Evolutionary conservation across 2,329 filamentous ascomycete genomes (phyloP), one percentile per base, ranked within the genome.

Genomic region (Scorias spongiosa): DNA sequence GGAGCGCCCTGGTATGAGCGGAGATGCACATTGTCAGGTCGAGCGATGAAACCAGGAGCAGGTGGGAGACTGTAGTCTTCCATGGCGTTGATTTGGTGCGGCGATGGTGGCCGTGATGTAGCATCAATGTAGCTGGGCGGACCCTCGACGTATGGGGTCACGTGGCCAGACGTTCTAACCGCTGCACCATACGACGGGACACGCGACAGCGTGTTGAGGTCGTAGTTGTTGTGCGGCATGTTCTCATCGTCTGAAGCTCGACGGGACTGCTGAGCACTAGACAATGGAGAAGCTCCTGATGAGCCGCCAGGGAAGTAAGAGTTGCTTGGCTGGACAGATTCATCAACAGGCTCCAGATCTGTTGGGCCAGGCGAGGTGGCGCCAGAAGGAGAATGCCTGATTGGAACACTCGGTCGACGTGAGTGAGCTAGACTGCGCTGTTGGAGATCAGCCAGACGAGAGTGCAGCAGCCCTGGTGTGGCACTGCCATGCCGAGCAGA

Each of bases 381-480:
- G 29, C 57, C 57, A 18, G 59, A 61, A 8, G 53, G 53, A 45
- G 53, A 57, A 43, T 56, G 50, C 41, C 51, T 48, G 30, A 47
- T 53, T 29, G 46, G 53, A 40, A 42, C 58, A 14, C 48, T 17
- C 45, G 50, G 47, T 53, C 49, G 46, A 54, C 48, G 20, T 7
- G 20, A 26, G 39, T 58, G 48, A 28, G 56, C 52, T 43, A 48
- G 49, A 48, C 64, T 57, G 50, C 56, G 48, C 47, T 67, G 57
- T 55, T 69, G 66, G 15, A 80, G 68, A 47, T 71, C 68, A 18
- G 67, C 66, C 30, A 80, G 66, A 45, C 89, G 78, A 55, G 77
- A 79, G 48, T 89, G 84, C 47, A 94, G 70, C 43, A 70, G 70
- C n/a, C 64, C 65, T 63, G 80, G 63, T 63, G 81, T 63, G 62